Evolutionary conservation across 208 protist species (phyloP).

Genomic region (Trypanosoma platydactyli): DNA sequence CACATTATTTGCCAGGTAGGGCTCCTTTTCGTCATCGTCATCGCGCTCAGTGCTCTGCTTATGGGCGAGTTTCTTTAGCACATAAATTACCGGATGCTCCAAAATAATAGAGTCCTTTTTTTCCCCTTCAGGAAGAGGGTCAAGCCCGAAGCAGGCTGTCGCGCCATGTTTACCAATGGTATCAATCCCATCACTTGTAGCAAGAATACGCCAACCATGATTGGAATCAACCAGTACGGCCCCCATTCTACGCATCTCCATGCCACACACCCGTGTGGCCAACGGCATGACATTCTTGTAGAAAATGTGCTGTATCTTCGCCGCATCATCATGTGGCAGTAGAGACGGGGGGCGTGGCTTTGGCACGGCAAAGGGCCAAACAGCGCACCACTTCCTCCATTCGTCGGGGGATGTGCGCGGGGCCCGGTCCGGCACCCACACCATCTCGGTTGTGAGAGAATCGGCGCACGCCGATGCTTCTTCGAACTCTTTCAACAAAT

Average conservation of each 20-base stretch:
- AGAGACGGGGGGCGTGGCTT: conserved; percentile 36
- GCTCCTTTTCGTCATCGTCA: conserved; percentile 1
- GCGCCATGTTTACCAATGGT: conserved; percentile 35
- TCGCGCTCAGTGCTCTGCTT: conserved; percentile 8
- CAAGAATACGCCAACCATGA: conserved; percentile 32
- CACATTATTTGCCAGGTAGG: conserved; percentile 88
- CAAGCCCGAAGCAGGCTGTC: conserved; percentile 45
- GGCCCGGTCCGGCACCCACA: conserved; percentile 47
- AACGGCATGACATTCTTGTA: conserved; percentile 22
- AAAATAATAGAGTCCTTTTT: conserved; percentile 29
- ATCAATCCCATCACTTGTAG: conserved; percentile 43
- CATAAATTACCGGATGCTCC: conserved; percentile 78
- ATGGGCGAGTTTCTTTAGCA: conserved; percentile 58
- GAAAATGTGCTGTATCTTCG: conserved; percentile 20
- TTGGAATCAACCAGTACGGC: conserved; percentile 57
- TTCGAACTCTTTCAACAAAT: conserved; percentile 14
- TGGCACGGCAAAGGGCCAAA: conserved; percentile 77
- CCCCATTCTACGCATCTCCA: conserved; percentile 37
- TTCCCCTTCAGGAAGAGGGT: background rate
- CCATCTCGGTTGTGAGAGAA: conserved; percentile 23
- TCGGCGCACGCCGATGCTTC: conserved; percentile 1
- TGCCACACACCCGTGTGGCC: background rate
- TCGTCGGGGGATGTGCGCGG: conserved; percentile 46
- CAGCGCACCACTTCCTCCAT: conserved; percentile 51
- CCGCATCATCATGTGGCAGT: conserved; percentile 22